These are phyloP conservation scores for Sclerotinia spermophila DNA, from an alignment of 2,329 filamentous ascomycete species.

Conservation along the genomic window DNA sequence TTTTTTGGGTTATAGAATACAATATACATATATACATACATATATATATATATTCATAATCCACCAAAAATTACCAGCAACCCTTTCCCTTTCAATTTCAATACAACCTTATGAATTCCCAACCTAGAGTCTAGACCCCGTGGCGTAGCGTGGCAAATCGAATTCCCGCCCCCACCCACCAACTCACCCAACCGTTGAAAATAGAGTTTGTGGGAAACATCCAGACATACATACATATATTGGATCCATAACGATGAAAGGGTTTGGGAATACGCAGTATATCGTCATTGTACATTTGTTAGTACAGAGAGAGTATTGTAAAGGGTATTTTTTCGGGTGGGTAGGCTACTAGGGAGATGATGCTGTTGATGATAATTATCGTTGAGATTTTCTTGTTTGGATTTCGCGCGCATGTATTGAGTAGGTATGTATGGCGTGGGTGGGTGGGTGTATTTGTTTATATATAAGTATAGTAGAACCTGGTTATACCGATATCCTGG, in stretches of 20 bases:
- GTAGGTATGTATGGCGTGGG: background rate
- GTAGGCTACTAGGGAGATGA: too few relatives aligned
- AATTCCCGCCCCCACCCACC: too few relatives aligned
- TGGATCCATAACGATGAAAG: background rate
- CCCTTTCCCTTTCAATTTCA: too few relatives aligned
- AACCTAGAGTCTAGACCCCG: too few relatives aligned
- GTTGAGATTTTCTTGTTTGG: background rate
- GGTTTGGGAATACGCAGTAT: background rate
- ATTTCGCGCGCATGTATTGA: background rate
- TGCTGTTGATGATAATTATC: background rate
- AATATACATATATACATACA: background rate
- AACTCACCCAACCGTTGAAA: background rate
- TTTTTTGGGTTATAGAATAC: too few relatives aligned
- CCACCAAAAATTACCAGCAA: background rate
- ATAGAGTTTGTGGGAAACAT: background rate
- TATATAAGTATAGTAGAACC: background rate
- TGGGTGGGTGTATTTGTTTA: background rate
- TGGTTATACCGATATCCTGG: too few relatives aligned
- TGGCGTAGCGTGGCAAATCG: too few relatives aligned
- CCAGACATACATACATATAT: too few relatives aligned
- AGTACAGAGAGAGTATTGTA: too few relatives aligned
- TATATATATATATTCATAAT: background rate
- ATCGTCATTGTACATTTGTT: background rate
- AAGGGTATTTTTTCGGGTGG: too few relatives aligned
- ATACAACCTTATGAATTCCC: background rate